Evolutionary conservation across 108 stramenopile genomes (phyloP), one percentile per base, ranked within the genome.

Genomic region (Skeletonema potamos): DNA sequence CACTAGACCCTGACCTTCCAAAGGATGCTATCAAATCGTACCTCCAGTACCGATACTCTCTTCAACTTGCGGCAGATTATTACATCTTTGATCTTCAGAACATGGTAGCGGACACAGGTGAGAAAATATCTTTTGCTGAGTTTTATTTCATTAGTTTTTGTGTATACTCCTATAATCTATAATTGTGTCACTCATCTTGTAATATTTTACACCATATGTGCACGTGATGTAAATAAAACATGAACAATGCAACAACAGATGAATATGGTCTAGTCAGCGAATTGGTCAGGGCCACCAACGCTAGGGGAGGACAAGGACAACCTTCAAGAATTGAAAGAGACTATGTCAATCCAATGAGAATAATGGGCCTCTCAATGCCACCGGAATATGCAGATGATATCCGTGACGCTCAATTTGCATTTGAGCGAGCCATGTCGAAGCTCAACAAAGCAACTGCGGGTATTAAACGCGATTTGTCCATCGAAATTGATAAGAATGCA

Each of bases 321-420:
- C 86, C 93, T 0, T 86, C 77, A 24, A 71, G 81, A 11, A 89
- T 94, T 27, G 93, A 94, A 57, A 77, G 93, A 26, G 91, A 94
- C 26, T 94, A 81, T 73, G 76, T 86, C 55, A 94, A 92, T 66
- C 86, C 89, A 46, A 89, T 94, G 88, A 74, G 88, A 27, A 88
- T 94, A 59, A 62, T 94, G 22, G 81, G 84, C 34, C 66, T 92
- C 1, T 85, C 83, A 15, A 83, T 95, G 86, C 91, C 91, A 20
- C 90, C 93, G 0, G 93, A 95, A 39, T 69, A 81, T 51, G 78
- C 91, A 5, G 93, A 95, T 17, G 89, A 88, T 39, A 87, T 95
- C 74, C 64, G 89, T n/a, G 88, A 85, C 2, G 70, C 84, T 20
- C 91, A 95, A 73, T 92, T 89, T 64, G 77, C 76, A 13, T 92